Percentiles rank a stretch among this genome's conserved stretches.
Evolutionary conservation across 345 rosid species (phyloP).

Genomic region (Xanthoceras sorbifolium): DNA sequence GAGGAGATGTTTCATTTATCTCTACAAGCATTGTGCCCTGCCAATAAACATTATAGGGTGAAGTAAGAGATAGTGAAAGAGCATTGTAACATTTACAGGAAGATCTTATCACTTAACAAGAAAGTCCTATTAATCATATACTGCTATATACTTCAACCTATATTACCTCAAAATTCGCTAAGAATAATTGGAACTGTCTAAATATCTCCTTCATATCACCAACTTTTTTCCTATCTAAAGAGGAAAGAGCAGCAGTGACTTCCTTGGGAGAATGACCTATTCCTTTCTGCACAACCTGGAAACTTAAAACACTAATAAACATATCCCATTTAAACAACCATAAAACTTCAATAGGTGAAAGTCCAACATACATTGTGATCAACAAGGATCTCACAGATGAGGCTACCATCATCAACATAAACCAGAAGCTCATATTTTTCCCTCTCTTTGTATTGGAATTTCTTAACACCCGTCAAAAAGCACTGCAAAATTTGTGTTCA

Average conservation of each 20-base stretch:
- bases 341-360: slow-evolving; percentile 9
- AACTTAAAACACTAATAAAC: slow-evolving; percentile 21
- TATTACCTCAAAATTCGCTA: slow-evolving; percentile 79
- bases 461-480: slow-evolving; percentile 86
- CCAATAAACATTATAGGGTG: slow-evolving; percentile 16
- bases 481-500: slow-evolving; percentile 51
- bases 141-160: not conserved
- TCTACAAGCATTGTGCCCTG: slow-evolving; percentile 84
- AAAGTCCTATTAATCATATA: not conserved
- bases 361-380: slow-evolving; percentile 66
- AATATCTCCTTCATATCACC: slow-evolving; percentile 65
- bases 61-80: slow-evolving; percentile 5
- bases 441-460: slow-evolving; percentile 67
- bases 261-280: slow-evolving; percentile 81
- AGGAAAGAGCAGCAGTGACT: slow-evolving; percentile 80
- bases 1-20: slow-evolving; percentile 47
- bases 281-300: slow-evolving; percentile 69
- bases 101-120: slow-evolving; percentile 6
- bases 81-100: not conserved
- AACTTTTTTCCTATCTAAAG: slow-evolving; percentile 44
- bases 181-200: slow-evolving; percentile 62
- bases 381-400: slow-evolving; percentile 81
- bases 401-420: slow-evolving; percentile 92
- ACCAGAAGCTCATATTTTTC: slow-evolving; percentile 66
- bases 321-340: slow-evolving; percentile 15